These are phyloP conservation scores for Monsonia emarginata DNA, from an alignment of 441 rosid genomes.

Conservation along the genomic window DNA sequence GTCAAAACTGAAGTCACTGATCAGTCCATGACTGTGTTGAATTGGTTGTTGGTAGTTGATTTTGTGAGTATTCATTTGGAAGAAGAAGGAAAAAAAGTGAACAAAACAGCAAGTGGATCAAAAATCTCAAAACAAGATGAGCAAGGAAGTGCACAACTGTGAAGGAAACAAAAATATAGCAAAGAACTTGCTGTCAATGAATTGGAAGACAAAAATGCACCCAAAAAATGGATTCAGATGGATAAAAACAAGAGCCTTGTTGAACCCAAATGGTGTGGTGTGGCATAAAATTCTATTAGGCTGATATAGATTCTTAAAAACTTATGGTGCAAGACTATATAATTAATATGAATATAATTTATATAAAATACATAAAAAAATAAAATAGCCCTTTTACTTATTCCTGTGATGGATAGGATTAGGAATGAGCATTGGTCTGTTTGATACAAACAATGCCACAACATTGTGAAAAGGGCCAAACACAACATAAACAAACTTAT, in stretches of 20 bases:
- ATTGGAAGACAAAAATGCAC: no score
- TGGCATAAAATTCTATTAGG: constrained; percentile 20
- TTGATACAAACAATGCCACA: constrained; percentile 32
- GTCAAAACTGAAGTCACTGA: constrained; percentile 23
- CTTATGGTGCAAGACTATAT: constrained; percentile 51
- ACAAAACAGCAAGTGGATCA: neutral
- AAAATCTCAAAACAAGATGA: neutral
- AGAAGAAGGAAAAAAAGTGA: constrained; percentile 3
- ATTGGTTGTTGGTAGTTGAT: constrained; percentile 23
- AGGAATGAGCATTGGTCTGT: constrained; percentile 28
- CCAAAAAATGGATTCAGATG: constrained; percentile 20
- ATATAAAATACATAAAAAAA: constrained; percentile 18
- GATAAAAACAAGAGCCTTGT: constrained; percentile 7
- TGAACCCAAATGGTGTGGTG: constrained; percentile 21
- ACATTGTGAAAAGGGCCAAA: constrained; percentile 1
- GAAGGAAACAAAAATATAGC: neutral
- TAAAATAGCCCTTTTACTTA: constrained; percentile 25
- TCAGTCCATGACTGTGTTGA: constrained; percentile 22
- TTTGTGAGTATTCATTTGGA: constrained; percentile 35
- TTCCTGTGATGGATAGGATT: constrained; percentile 47
- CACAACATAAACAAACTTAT: constrained; percentile 14
- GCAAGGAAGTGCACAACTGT: neutral
- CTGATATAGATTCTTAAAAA: constrained; percentile 30
- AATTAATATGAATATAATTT: constrained; percentile 1
- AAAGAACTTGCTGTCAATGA: neutral